Evolutionary conservation across 176 grass and related monocot species (phyloP).

Genomic region (Phragmites australis): DNA sequence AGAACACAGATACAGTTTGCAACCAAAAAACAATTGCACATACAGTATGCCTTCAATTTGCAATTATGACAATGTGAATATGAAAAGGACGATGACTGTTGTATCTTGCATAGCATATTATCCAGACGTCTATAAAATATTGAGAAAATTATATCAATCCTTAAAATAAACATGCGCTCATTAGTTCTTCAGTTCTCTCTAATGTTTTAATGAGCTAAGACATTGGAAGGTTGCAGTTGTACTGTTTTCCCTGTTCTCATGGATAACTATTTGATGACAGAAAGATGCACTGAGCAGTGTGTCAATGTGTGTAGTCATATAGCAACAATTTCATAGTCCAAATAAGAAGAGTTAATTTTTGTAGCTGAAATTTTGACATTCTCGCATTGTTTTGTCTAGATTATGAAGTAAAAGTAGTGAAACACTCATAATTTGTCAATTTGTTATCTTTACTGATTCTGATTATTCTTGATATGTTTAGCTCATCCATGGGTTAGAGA

Average conservation of each 20-base stretch:
- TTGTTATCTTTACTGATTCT: constrained; percentile 26
- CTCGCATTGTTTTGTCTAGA: neutral
- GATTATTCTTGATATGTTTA: constrained; percentile 45
- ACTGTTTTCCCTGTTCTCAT: neutral
- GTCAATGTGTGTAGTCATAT: neutral
- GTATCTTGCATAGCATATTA: neutral
- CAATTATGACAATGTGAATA: constrained; percentile 5
- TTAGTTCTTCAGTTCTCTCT: neutral
- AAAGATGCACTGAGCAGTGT: neutral
- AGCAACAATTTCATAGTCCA: neutral
- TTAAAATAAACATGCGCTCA: neutral
- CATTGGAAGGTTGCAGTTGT: neutral
- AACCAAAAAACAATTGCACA: neutral
- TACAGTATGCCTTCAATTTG: neutral
- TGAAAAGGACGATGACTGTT: neutral
- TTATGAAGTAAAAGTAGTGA: neutral
- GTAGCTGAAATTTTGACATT: neutral
- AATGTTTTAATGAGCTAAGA: neutral
- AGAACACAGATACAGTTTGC: neutral
- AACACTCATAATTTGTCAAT: neutral
- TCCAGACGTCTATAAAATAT: neutral
- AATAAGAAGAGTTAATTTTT: neutral
- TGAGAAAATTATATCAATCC: neutral
- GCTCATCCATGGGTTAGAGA: constrained; percentile 99
- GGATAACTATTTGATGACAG: neutral